Base-by-base conservation (phyloP, 192 early-diverging fungal species). In the Phycomyces nitens region DNA sequence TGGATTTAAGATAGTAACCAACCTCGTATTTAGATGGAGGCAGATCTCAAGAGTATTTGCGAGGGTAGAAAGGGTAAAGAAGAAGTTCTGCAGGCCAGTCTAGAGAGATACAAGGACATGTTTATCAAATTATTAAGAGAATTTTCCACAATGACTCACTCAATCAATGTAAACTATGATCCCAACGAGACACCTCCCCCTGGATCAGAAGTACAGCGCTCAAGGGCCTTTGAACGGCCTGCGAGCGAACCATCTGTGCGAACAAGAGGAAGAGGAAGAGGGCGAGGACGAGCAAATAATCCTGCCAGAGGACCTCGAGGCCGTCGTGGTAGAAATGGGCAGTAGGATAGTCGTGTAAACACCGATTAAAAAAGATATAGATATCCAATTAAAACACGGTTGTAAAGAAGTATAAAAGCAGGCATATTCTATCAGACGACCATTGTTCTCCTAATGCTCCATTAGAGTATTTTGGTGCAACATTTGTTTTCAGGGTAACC, bases 1-100 rank as follows among this genome's bases (percentile, higher is more conserved):
- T 12, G 39, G 20, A 9, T 34, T 40, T 44, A n/a, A 12, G 14
- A 12, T 68, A 9, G 9, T 26, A 49, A 24, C 56, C 16, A 5
- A 39, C 26, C 16, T 20, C 53, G 11, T 43, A 6, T 9, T 55
- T 49, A 83, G 87, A 88, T 94, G 77, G 96, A 98, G 65, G 78
- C 75, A 3, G 86, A 90, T 69, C 80, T 97, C 53, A 83, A 82
- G 49, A 56, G 61, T 8, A 95, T 98, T 21, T 88, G 86, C 71
- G 71, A 82, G 8, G 94, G 94, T 0, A 22, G 11, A 39, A 83
- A 80, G 41, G 78, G 77, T 0, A 88, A 86, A 52, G 83, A 81
- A 3, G 77, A 87, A 5, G 94, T 96, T 0, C 63, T 96, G 1
- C 62, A 69, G 16, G 83, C 93, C 43, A 81, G 77, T 26, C 68